Conservation (phyloP, 2,329 filamentous ascomycete species). For the Epichloe aotearoae region DNA sequence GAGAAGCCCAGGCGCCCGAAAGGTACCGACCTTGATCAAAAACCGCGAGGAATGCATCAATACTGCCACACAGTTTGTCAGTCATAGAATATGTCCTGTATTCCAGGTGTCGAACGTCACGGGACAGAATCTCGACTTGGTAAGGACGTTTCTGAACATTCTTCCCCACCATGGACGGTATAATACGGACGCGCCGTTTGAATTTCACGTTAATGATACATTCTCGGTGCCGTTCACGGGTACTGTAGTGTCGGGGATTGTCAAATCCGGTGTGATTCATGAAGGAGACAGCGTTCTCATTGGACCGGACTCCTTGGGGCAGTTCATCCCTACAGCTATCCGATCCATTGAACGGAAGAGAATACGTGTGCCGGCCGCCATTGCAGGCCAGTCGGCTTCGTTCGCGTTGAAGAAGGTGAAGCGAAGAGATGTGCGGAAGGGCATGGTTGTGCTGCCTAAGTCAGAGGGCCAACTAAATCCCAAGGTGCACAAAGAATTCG, state of each 20-base stretch:
- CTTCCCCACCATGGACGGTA: constrained; percentile 90
- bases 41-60: constrained; percentile 84
- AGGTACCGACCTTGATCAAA: constrained; percentile 94
- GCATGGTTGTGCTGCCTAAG: constrained; percentile 91
- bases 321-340: constrained; percentile 77
- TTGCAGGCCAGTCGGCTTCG: constrained; percentile 82
- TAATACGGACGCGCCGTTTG: constrained; percentile 74
- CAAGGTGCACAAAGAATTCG: constrained; percentile 63
- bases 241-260: constrained; percentile 88
- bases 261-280: constrained; percentile 79
- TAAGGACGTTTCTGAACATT: constrained; percentile 88
- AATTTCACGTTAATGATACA: constrained; percentile 93
- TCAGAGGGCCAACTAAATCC: constrained; percentile 55
- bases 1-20: constrained; percentile 83
- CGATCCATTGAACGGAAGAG: constrained; percentile 91
- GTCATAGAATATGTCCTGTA: constrained; percentile 86
- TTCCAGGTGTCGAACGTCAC: constrained; percentile 99
- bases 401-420: constrained; percentile 82
- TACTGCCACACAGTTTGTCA: constrained; percentile 91
- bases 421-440: constrained; percentile 87
- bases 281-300: constrained; percentile 81
- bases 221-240: constrained; percentile 97
- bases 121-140: constrained; percentile 76
- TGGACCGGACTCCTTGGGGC: constrained; percentile 79
- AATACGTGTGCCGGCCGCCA: constrained; percentile 74